Percentiles rank a stretch among this genome's conserved stretches.
Conservation (phyloP, 2,329 filamentous ascomycete species). For the Monilinia fructicola region DNA sequence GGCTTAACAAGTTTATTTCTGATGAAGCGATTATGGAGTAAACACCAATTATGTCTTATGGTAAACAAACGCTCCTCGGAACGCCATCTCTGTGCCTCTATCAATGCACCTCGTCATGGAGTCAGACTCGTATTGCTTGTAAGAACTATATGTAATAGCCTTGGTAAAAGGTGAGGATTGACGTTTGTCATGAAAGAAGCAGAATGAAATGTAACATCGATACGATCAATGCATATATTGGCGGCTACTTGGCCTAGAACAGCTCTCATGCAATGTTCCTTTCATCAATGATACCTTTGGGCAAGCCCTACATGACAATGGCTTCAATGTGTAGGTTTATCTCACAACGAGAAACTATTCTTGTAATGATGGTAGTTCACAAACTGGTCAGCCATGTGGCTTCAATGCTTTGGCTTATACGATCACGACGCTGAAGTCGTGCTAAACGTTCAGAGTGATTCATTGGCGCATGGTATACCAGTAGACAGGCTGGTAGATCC, state of each 20-base stretch:
- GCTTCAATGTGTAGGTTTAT: not conserved
- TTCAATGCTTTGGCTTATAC: slow-evolving; percentile 9
- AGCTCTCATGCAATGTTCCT: not conserved
- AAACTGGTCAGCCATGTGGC: slow-evolving; percentile 1
- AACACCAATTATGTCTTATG: not conserved
- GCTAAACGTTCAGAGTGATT: slow-evolving; percentile 1
- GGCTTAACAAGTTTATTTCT: not conserved
- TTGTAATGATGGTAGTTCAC: not conserved
- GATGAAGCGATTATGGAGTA: not conserved
- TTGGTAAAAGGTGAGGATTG: not conserved
- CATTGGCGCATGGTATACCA: not conserved
- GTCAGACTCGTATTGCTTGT: slow-evolving; percentile 12
- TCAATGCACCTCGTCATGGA: slow-evolving; percentile 5
- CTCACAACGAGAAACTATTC: not conserved
- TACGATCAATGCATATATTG: not conserved
- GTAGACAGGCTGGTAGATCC: not conserved
- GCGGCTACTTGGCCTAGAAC: not conserved
- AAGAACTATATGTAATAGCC: slow-evolving; percentile 9
- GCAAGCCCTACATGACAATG: not conserved
- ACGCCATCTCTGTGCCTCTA: not conserved
- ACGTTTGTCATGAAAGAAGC: not conserved
- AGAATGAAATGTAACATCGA: slow-evolving; percentile 1
- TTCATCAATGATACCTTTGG: not conserved
- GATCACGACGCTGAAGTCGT: not conserved
- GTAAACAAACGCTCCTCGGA: not conserved